Evolutionary conservation across 208 protist genomes (phyloP).

Genomic region (Tetramitus jugosus): DNA sequence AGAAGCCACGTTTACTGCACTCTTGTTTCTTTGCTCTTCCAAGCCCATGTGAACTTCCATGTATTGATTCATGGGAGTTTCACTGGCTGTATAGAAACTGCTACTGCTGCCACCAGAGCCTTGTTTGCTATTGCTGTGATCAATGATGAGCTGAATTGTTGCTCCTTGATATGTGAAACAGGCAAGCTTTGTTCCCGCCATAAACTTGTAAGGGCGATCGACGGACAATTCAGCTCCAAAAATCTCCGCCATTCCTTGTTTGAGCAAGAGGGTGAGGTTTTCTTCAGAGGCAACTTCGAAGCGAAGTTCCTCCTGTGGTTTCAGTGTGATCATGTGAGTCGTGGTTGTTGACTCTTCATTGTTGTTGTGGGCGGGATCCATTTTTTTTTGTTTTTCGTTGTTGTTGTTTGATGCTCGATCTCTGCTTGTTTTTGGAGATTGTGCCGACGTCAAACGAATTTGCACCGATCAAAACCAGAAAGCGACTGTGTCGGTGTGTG

Average conservation of each 20-base stretch:
- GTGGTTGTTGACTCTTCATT: no score
- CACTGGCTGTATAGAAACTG: neutral
- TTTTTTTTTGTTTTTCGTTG: no score
- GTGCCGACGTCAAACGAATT: no score
- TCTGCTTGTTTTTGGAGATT: no score
- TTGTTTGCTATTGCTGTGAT: neutral
- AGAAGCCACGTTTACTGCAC: neutral
- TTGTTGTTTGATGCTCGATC: no score
- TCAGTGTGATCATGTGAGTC: neutral
- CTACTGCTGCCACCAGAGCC: neutral
- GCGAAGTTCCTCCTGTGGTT: neutral
- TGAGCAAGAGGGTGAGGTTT: neutral
- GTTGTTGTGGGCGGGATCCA: no score
- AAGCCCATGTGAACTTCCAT: neutral
- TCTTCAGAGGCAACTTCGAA: conserved; percentile 6
- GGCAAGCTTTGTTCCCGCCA: neutral
- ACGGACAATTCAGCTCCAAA: conserved; percentile 12
- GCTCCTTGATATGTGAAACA: neutral
- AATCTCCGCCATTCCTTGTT: neutral
- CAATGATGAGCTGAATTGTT: neutral
- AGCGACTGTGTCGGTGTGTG: no score
- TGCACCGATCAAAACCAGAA: no score
- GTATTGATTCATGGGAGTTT: neutral
- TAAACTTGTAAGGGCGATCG: neutral
- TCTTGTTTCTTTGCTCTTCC: neutral